Base-by-base conservation (phyloP, 129 eudicot genomes). In the Pseudognaphalium luteoalbum region DNA sequence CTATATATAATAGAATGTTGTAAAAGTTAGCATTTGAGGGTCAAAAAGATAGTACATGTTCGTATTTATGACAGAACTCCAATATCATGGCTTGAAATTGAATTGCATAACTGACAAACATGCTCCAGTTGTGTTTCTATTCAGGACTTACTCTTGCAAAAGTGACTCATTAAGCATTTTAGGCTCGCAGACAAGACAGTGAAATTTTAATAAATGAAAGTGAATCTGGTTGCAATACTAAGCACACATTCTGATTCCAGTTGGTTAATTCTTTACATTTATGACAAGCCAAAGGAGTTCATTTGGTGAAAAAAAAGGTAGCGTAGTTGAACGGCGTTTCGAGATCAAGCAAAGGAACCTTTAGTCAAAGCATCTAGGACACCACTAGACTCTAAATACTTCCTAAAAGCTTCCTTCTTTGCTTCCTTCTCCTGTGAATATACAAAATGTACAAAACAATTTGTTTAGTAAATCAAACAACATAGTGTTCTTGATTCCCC, bases 321-420 rank as follows among this genome's bases (percentile, higher is more conserved):
- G 11, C 7, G 5, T 57, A 57, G 20, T n/a, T 20, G 66, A 29
- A 35, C 42, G 62, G 19, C 19, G 56, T 60, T 59, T 35, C 19
- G 17, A 58, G 68, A 35, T 63, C 32, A 16, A 71, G 28, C 25
- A 68, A 44, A 52, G 52, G 73, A 73, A 93, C 98, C 98, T 90
- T 90, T 93, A 5, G 97, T 93, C 73, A 93, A 82, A 73, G 97
- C 89, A 85, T 93, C 98, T 42, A 90, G 90, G 79, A 86, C 96
- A 51, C 98, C 98, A 82, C 86, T 85, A 74, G 98, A 86, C 71
- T 93, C 98, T 80, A 93, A 83, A 77, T 92, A 90, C 90, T 90
- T 92, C 79, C 96, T 88, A 78, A 84, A 92, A 77, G 94, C 92
- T 88, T 92, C 98, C 82, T 90, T 93, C 81, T 93, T 93, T 60